A percentile compares a stretch with the other conserved stretches of the same genome.
phyloP scores from a whole-genome alignment of 108 stramenopile species.

The Parmales sp. region DNA sequence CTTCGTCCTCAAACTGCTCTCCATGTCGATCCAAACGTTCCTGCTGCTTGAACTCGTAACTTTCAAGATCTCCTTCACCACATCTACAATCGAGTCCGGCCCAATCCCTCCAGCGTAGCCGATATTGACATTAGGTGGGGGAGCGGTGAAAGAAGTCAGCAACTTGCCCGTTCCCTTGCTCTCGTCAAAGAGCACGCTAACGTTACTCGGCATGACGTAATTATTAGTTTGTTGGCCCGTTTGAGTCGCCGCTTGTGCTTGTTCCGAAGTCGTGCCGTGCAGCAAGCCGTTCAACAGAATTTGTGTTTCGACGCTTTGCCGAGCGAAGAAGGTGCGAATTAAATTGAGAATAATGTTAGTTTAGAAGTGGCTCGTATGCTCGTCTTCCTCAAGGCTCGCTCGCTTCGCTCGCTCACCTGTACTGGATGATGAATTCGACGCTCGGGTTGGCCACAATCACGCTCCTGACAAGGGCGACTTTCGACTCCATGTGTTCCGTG shows the following conservation, averaged over 20 bases:
- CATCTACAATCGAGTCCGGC: slow-evolving; percentile 49
- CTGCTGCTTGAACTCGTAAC: slow-evolving; percentile 26
- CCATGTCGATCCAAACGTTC: slow-evolving; percentile 80
- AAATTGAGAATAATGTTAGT: too few relatives aligned
- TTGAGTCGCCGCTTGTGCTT: too few relatives aligned
- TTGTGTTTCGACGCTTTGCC: slow-evolving; percentile 73
- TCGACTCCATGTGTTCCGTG: slow-evolving; percentile 35
- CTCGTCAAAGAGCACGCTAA: slow-evolving; percentile 28
- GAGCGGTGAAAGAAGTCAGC: slow-evolving; percentile 13
- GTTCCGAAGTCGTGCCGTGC: too few relatives aligned
- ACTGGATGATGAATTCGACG: slow-evolving; percentile 85
- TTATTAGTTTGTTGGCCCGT: too few relatives aligned
- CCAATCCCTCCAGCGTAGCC: slow-evolving; percentile 64
- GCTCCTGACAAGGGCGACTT: slow-evolving; percentile 34
- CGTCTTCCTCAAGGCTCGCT: neutral
- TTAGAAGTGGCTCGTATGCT: neutral
- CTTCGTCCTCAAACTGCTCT: slow-evolving; percentile 67
- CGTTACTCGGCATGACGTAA: slow-evolving; percentile 8
- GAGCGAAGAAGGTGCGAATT: too few relatives aligned
- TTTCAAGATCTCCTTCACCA: slow-evolving; percentile 36
- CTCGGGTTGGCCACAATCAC: slow-evolving; percentile 33
- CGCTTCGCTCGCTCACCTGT: neutral
- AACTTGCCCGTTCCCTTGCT: slow-evolving; percentile 22
- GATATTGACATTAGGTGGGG: neutral
- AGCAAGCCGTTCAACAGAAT: slow-evolving; percentile 63